Evolutionary conservation across 306 rosid species (phyloP), one percentile per base, ranked within the genome.

Genomic region (Vigna reflexopilosa): DNA sequence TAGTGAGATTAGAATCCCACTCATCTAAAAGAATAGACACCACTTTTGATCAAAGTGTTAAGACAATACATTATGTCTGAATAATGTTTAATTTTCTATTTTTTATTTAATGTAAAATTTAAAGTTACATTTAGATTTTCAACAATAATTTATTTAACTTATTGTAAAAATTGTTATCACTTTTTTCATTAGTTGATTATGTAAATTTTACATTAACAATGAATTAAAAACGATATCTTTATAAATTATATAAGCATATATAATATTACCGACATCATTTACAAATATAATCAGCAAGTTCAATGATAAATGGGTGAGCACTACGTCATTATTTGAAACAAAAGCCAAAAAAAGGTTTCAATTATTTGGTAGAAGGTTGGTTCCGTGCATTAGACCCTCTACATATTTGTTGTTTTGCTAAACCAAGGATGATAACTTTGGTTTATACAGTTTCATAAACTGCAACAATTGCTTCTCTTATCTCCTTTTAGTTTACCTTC

Each of bases 311-410:
- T 2, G 67, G 54, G 26, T 63, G 38, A 73, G 68, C 68, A 16
- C 28, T 6, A 15, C 40, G 40, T 15, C 54, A 26, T 44, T 73
- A 58, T 14, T 47, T 7, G 5, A 61, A 48, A 49, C 32, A 47
- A 44, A 26, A 17, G 68, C 30, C 26, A 56, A 48, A 40, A 40
- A 73, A 22, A 24, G 26, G 55, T 15, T 55, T 56, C 56, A 73
- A 75, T 75, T 75, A 61, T 75, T 75, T 45, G 8, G 26, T 17
- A 73, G 55, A 58, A 73, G 57, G 17, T 59, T 57, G 69, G 24
- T 73, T 73, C 44, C 30, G 45, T 47, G 38, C 12, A 74, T 75
- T 47, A 54, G 81, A 48, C 38, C 77, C 34, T 50, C 66, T 10
- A 63, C 49, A 7, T 30, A 30, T 67, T 67, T 69, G 67, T 51